phyloP scores from a whole-genome alignment of 371 early-diverging fungal species.

The Chytridium lagenaria region DNA sequence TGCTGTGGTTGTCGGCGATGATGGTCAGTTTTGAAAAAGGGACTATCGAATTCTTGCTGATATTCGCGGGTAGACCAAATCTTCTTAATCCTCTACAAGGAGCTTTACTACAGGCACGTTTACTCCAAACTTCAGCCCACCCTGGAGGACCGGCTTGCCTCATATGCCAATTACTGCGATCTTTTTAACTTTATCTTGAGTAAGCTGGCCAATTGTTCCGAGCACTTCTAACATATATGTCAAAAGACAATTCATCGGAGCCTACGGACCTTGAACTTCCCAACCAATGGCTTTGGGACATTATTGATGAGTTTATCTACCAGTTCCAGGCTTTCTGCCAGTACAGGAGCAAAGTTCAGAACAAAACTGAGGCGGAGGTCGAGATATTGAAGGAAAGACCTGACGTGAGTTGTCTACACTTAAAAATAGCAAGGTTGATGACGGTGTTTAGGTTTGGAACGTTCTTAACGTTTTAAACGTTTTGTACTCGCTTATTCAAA shows the following conservation, averaged over 20 bases:
- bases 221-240: neutral
- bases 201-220: constrained; percentile 46
- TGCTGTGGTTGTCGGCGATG: constrained; percentile 76
- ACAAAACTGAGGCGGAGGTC: constrained; percentile 82
- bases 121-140: constrained; percentile 88
- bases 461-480: constrained; percentile 94
- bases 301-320: constrained; percentile 97
- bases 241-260: constrained; percentile 31
- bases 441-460: constrained; percentile 77
- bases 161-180: constrained; percentile 94
- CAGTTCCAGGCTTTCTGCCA: constrained; percentile 97
- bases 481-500: constrained; percentile 90
- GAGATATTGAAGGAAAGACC: constrained; percentile 75
- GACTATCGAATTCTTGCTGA: too few species aligned
- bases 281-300: constrained; percentile 98
- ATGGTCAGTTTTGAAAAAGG: constrained; percentile 72
- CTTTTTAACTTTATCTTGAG: constrained; percentile 94
- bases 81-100: constrained; percentile 92
- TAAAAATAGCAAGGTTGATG: neutral
- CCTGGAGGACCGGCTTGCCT: constrained; percentile 87
- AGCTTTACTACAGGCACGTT: constrained; percentile 95
- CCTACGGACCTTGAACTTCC: constrained; percentile 78
- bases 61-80: constrained; percentile 82
- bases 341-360: constrained; percentile 84
- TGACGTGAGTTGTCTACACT: constrained; percentile 55